Evolutionary conservation across 345 rosid genomes (phyloP).

Genomic region (Turritis glabra): DNA sequence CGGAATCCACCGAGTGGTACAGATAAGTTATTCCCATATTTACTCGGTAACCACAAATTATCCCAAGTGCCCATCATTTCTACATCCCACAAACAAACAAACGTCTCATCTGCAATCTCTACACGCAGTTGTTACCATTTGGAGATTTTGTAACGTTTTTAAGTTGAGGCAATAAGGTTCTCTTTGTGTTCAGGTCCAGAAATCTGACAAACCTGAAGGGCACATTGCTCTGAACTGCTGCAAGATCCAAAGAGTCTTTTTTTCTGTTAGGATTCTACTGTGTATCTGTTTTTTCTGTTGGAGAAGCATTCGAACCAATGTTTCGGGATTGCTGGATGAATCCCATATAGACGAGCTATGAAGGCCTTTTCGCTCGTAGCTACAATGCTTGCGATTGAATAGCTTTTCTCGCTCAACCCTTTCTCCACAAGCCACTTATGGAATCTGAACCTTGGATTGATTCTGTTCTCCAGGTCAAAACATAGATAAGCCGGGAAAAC

Average conservation of each 20-base stretch:
- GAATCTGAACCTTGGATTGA: conserved; percentile 57
- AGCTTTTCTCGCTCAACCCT: conserved; percentile 45
- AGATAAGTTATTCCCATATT: conserved; percentile 1
- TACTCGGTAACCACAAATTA: not conserved
- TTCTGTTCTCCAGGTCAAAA: conserved; percentile 64
- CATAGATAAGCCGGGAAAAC: conserved; percentile 58
- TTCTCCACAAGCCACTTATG: conserved; percentile 56
- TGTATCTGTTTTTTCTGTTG: conserved; percentile 25
- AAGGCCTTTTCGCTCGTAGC: conserved; percentile 66
- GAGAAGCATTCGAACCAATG: conserved; percentile 54
- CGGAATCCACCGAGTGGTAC: not conserved
- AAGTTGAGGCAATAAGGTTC: not conserved
- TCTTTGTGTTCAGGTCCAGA: not conserved
- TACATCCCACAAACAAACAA: conserved; percentile 11
- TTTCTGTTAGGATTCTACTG: conserved; percentile 10
- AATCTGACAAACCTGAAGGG: not conserved
- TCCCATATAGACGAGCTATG: conserved; percentile 50
- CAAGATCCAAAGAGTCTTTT: conserved; percentile 8
- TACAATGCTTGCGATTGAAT: conserved; percentile 64
- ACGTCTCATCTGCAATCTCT: not conserved
- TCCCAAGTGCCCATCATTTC: not conserved
- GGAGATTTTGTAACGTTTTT: not conserved
- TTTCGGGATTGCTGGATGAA: conserved; percentile 70
- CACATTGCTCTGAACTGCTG: not conserved
- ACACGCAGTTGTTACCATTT: not conserved